These are phyloP conservation scores for Rhododendron simsii DNA, from an alignment of 148 eudicot genomes.

Conservation along the genomic window DNA sequence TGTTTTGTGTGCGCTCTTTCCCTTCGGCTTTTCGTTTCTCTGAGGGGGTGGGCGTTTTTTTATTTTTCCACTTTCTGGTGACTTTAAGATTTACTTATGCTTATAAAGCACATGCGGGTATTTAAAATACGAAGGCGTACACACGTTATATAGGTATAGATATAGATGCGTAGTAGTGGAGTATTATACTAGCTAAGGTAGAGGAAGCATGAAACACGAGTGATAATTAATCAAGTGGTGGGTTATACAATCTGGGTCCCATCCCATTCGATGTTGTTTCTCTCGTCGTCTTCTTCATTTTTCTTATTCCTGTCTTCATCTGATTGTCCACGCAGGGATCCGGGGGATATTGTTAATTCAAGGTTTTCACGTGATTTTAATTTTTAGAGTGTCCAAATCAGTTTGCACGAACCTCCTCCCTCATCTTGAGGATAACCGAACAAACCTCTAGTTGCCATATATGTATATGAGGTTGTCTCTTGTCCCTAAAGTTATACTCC, in stretches of 20 bases:
- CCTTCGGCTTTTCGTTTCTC: background rate
- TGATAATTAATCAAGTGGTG: background rate
- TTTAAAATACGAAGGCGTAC: background rate
- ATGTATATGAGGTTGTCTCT: too few relatives aligned
- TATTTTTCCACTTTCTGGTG: background rate
- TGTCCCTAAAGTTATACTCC: too few relatives aligned
- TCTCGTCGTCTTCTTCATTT: background rate
- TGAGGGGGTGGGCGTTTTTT: background rate
- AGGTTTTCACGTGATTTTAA: background rate
- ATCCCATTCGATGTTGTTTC: background rate
- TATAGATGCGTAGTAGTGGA: too few relatives aligned
- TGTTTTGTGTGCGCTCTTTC: background rate
- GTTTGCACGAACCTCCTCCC: too few relatives aligned
- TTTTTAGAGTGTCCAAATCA: too few relatives aligned
- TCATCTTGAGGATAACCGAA: too few relatives aligned
- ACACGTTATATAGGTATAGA: background rate
- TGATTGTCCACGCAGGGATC: too few relatives aligned
- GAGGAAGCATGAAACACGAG: conserved; percentile 6
- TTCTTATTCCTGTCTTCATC: background rate
- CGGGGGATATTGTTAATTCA: too few relatives aligned
- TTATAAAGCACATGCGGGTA: background rate
- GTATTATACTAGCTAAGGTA: too few relatives aligned
- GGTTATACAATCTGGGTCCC: background rate
- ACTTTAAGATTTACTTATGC: background rate
- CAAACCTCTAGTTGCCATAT: too few relatives aligned